phyloP scores from a whole-genome alignment of 2,329 filamentous ascomycete species.

The Apiospora saccharicola region DNA sequence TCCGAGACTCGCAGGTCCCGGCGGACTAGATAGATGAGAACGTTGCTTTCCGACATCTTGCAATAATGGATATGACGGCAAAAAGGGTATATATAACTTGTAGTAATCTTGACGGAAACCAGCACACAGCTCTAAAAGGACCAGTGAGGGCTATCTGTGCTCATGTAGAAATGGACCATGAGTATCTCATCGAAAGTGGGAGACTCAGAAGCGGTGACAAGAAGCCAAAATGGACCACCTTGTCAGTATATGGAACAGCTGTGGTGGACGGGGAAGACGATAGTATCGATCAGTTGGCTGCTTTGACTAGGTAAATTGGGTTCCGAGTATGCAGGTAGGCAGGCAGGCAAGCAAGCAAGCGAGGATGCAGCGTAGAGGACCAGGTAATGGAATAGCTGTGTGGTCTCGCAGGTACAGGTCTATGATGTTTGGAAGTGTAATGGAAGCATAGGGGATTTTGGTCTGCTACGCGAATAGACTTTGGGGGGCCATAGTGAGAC shows the following conservation, averaged over 20 bases:
- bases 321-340: neutral
- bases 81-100: neutral
- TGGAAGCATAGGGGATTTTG: neutral
- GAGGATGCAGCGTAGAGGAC: neutral
- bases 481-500: slow-evolving; percentile 6
- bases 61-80: neutral
- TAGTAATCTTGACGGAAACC: neutral
- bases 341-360: neutral
- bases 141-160: neutral
- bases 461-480: slow-evolving; percentile 15
- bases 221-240: slow-evolving; percentile 3
- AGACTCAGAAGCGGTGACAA: neutral
- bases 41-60: slow-evolving; percentile 48
- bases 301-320: neutral
- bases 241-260: slow-evolving; percentile 9
- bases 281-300: too few species aligned
- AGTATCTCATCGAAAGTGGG: neutral
- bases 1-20: slow-evolving; percentile 77
- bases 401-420: slow-evolving; percentile 11
- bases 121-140: neutral
- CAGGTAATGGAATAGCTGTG: neutral
- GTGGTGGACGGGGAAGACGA: neutral
- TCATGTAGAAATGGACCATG: neutral
- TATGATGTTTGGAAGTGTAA: slow-evolving; percentile 23
- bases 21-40: slow-evolving; percentile 75